These are phyloP conservation scores for Ustilago nuda DNA, from an alignment of 1,284 basidiomycete genomes.

Conservation along the genomic window DNA sequence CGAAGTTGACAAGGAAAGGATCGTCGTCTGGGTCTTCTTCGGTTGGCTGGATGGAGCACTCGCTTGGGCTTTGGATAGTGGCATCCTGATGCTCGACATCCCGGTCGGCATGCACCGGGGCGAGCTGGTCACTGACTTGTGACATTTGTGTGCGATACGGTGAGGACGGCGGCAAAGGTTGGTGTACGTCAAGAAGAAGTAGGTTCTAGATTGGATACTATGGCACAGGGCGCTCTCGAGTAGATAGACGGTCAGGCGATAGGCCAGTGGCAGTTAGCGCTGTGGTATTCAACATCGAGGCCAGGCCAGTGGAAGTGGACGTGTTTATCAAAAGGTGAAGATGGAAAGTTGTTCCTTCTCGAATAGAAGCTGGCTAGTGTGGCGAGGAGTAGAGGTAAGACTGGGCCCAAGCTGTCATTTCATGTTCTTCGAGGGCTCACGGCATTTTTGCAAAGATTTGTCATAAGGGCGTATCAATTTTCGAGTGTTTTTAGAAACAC, in stretches of 20 bases:
- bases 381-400: background rate
- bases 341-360: background rate
- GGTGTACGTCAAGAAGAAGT: constrained; percentile 5
- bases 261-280: background rate
- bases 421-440: too few species aligned
- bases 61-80: background rate
- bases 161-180: background rate
- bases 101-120: background rate
- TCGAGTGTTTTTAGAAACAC: too few species aligned
- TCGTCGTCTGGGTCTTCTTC: constrained; percentile 20
- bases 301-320: background rate
- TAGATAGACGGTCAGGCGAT: background rate
- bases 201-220: background rate
- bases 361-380: background rate
- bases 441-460: too few species aligned
- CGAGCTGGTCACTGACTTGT: background rate
- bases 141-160: constrained; percentile 7
- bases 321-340: background rate
- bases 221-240: constrained; percentile 8
- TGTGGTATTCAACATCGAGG: constrained; percentile 15
- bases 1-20: constrained; percentile 34
- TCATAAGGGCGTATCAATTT: too few species aligned
- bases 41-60: constrained; percentile 9
- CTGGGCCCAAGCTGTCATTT: background rate
- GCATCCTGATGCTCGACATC: constrained; percentile 15